Conservation (phyloP, 257 asterid species). For the Solanum rostratum region DNA sequence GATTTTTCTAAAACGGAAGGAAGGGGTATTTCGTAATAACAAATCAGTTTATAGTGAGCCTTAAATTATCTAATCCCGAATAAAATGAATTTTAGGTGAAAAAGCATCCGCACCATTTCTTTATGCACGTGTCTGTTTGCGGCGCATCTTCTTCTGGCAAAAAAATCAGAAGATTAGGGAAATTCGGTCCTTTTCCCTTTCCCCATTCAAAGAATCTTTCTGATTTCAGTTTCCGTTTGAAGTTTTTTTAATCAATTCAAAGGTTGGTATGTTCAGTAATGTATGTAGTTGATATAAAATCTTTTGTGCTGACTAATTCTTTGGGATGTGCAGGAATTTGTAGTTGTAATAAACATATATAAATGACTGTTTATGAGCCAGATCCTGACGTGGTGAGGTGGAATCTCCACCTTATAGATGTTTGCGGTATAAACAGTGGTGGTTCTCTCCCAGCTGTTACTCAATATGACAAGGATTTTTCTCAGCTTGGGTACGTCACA, state of each 20-base stretch:
- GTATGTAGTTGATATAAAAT: background rate
- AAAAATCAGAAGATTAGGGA: background rate
- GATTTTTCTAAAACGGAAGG: too few relatives aligned
- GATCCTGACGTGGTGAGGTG: conserved; percentile 85
- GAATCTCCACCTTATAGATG: conserved; percentile 79
- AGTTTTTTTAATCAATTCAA: background rate
- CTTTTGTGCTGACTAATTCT: background rate
- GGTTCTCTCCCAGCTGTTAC: conserved; percentile 55
- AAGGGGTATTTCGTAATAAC: too few relatives aligned
- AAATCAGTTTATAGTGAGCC: too few relatives aligned
- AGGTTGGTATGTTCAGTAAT: background rate
- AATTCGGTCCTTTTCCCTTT: background rate
- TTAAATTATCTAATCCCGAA: too few relatives aligned
- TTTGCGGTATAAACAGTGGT: conserved; percentile 37
- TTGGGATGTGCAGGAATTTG: conserved; percentile 1
- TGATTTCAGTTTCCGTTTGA: background rate
- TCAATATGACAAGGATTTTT: conserved; percentile 34
- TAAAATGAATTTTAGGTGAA: too few relatives aligned
- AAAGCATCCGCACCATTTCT: too few relatives aligned
- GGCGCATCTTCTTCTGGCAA: too few relatives aligned
- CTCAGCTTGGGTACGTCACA: conserved; percentile 22
- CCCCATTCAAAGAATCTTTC: background rate
- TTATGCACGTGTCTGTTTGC: too few relatives aligned
- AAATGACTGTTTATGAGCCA: conserved; percentile 37
- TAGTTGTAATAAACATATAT: background rate